Base-by-base conservation (phyloP, 768 basidiomycete species). In the Phylloporus sp. region DNA sequence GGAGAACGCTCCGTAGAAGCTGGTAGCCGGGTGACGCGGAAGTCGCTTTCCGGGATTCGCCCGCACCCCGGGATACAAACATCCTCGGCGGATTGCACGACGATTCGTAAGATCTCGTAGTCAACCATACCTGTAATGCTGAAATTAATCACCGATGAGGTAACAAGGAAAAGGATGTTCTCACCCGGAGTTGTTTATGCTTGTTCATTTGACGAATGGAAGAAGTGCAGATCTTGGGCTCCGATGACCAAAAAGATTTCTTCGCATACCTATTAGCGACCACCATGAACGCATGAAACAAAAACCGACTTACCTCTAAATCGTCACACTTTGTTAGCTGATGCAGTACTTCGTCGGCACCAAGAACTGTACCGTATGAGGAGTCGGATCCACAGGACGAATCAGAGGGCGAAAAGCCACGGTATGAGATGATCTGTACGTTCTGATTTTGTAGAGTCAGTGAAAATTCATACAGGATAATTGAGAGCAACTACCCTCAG, bases 401-500 rank as follows among this genome's bases (percentile, higher is more conserved):
- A 37, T 34, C 48, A 35, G 36, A 39, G 13, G 15, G 8, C 10
- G 38, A 18, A 17, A 22, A n/a, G 9, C 21, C 42, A n/a, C 13
- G 17, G n/a, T 22, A 31, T 26, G 26, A 33, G 1, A 39, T 15
- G 21, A 29, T 28, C 42, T 52, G 43, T 6, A n/a, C 7, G 17
- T 38, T 42, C 42, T 48, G 14, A 21, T 5, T 20, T 5, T 37
- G 24, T 11, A 18, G 9, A 7, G 17, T 57, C 13, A 49, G 29
- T 7, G 17, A 37, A 39, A 3, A 17, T 15, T 8, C 5, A 1
- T 24, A 23, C 23, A 4, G 17, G 20, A 29, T 20, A 9, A 21
- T 11, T 28, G 20, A 9, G 24, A 41, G 14, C 10, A 27, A 26
- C 42, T 15, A 51, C 59, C 43, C 45, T 62, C 27, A 60, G 18